Conservation (phyloP, 2,329 filamentous ascomycete species). For the Aureobasidium melanogenum region DNA sequence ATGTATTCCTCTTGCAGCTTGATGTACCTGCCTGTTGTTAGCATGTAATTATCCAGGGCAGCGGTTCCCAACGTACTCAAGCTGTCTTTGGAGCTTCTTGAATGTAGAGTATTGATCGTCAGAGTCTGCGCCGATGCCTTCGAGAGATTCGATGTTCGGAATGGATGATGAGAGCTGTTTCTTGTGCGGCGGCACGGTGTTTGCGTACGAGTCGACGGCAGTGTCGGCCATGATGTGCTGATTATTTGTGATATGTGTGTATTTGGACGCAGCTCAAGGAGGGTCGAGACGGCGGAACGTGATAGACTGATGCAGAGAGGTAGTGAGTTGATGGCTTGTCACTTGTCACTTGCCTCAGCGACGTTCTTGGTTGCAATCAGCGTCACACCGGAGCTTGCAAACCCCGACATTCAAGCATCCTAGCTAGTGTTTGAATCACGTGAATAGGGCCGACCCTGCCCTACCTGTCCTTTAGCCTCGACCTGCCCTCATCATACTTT, state of each 20-base stretch:
- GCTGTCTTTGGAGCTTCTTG: conserved; percentile 92
- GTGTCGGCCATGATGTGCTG: conserved; percentile 66
- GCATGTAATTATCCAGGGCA: not conserved
- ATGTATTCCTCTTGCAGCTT: conserved; percentile 99
- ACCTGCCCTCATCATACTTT: not conserved
- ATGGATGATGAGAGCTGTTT: conserved; percentile 69
- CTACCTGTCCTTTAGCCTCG: not conserved
- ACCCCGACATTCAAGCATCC: not conserved
- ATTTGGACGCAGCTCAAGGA: not conserved
- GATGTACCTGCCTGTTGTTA: conserved; percentile 39
- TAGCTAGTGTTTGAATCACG: not conserved
- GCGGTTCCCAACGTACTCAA: conserved; percentile 56
- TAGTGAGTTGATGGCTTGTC: not conserved
- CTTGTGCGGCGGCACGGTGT: conserved; percentile 67
- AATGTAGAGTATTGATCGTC: conserved; percentile 90
- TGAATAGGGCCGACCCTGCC: not conserved
- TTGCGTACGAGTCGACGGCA: conserved; percentile 71
- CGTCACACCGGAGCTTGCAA: not conserved
- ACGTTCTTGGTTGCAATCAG: not conserved
- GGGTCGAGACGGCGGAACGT: not conserved
- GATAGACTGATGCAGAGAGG: not conserved
- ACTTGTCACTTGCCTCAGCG: conserved; percentile 7
- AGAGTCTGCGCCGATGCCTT: conserved; percentile 70
- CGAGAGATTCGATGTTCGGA: conserved; percentile 81
- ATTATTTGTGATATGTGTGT: not conserved